Conservation (phyloP, 345 rosid genomes). For the Populus nigra region DNA sequence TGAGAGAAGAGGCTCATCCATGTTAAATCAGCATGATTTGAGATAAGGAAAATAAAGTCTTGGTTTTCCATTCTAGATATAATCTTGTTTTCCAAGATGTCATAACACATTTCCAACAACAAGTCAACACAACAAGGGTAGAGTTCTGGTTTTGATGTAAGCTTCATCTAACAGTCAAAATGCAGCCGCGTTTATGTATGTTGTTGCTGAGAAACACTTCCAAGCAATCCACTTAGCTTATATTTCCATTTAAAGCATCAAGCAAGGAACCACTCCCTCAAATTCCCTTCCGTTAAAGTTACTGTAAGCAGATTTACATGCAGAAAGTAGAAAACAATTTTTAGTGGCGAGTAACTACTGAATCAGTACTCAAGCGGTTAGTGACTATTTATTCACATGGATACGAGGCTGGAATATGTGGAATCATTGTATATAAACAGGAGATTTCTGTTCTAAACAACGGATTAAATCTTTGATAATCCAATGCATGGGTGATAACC, state of each 20-base stretch:
- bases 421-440: no score
- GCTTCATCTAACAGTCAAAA: constrained; percentile 13
- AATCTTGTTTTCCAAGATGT: neutral
- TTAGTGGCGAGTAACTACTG: no score
- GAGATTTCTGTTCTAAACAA: no score
- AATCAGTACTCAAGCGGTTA: no score
- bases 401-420: no score
- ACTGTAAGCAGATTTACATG: neutral
- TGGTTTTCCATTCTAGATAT: neutral
- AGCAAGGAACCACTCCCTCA: neutral
- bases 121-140: neutral
- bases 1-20: constrained; percentile 45
- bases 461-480: no score
- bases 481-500: no score
- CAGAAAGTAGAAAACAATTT: neutral
- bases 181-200: neutral
- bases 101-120: neutral
- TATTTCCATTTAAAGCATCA: neutral
- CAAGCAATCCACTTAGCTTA: neutral
- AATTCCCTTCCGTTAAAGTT: neutral
- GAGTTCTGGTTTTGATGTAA: neutral
- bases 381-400: no score
- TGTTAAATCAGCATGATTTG: constrained; percentile 12
- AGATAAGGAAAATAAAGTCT: neutral
- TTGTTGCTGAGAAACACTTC: neutral